Evolutionary conservation across 1,284 basidiomycete species (phyloP).

Genomic region (Anthracocystis setariae): DNA sequence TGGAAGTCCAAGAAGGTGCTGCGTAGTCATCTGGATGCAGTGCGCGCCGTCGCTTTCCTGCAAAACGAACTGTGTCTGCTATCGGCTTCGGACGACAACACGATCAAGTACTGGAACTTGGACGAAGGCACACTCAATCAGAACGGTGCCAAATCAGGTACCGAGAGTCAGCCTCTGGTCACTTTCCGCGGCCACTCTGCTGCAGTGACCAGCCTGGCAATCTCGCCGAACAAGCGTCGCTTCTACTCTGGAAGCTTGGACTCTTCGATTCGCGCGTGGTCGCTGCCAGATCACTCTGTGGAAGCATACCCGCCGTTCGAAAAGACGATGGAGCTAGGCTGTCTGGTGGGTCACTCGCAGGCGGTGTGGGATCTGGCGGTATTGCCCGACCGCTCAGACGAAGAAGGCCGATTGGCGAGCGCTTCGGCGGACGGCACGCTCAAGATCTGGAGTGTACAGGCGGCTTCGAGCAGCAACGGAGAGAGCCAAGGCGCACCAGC

Average conservation of each 20-base stretch:
- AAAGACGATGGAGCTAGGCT: slow-evolving; percentile 78
- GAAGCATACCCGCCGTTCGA: slow-evolving; percentile 88
- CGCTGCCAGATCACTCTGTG: slow-evolving; percentile 69
- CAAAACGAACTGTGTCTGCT: slow-evolving; percentile 81
- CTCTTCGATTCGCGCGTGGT: slow-evolving; percentile 90
- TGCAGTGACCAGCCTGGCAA: slow-evolving; percentile 87
- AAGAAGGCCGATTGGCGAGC: slow-evolving; percentile 76
- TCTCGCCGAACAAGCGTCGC: slow-evolving; percentile 79
- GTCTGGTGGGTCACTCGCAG: slow-evolving; percentile 89
- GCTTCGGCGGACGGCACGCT: slow-evolving; percentile 90
- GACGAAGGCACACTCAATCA: slow-evolving; percentile 46
- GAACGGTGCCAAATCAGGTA: slow-evolving; percentile 30
- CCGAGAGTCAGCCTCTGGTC: slow-evolving; percentile 71
- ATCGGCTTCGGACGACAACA: slow-evolving; percentile 92
- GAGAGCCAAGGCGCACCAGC: slow-evolving; percentile 24
- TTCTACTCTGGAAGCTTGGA: slow-evolving; percentile 93
- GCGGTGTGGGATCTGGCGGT: slow-evolving; percentile 90
- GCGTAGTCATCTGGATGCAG: slow-evolving; percentile 87
- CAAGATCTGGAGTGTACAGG: slow-evolving; percentile 78
- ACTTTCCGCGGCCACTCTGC: slow-evolving; percentile 93
- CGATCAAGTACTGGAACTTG: slow-evolving; percentile 93
- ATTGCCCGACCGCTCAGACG: slow-evolving; percentile 63
- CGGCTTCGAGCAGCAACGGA: slow-evolving; percentile 4
- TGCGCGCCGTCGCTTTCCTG: slow-evolving; percentile 88
- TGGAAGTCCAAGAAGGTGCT: slow-evolving; percentile 64